phyloP scores from a whole-genome alignment of 1,284 basidiomycete species.

The Microbotryum lychnidis-dioicae region DNA sequence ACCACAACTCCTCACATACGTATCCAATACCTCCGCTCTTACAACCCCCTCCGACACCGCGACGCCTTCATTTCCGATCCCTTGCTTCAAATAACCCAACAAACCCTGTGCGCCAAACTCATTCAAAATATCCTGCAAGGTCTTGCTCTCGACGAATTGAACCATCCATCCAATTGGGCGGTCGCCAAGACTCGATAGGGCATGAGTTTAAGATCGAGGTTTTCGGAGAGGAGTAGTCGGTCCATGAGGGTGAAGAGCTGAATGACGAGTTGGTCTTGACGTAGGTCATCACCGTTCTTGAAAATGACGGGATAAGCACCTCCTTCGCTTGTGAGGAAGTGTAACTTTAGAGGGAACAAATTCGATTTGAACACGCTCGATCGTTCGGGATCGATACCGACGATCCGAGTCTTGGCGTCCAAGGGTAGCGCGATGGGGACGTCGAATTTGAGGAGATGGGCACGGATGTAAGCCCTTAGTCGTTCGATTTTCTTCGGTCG shows the following conservation, averaged over 20 bases:
- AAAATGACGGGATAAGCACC: conserved; percentile 89
- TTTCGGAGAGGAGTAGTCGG: conserved; percentile 82
- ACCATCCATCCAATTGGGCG: conserved; percentile 83
- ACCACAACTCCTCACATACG: conserved; percentile 96
- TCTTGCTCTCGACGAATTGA: conserved; percentile 92
- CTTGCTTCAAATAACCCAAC: conserved; percentile 67
- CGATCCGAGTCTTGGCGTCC: conserved; percentile 71
- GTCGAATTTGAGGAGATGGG: conserved; percentile 55
- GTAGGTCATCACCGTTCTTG: conserved; percentile 97
- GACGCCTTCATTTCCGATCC: conserved; percentile 68
- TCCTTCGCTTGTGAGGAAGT: conserved; percentile 61
- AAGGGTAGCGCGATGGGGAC: conserved; percentile 77
- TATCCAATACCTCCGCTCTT: conserved; percentile 84
- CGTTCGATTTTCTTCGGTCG: conserved; percentile 97
- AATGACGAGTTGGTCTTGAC: conserved; percentile 94
- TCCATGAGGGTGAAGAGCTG: conserved; percentile 99
- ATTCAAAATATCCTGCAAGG: conserved; percentile 83
- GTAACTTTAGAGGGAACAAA: conserved; percentile 80
- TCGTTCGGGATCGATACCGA: conserved; percentile 79
- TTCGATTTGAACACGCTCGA: conserved; percentile 97
- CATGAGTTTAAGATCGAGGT: conserved; percentile 83
- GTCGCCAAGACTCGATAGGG: conserved; percentile 94
- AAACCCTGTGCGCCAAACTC: conserved; percentile 70
- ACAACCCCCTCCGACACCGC: conserved; percentile 88
- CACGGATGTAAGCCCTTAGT: conserved; percentile 77